Conservation (phyloP, 768 basidiomycete species). For the Termitomyces sp. region DNA sequence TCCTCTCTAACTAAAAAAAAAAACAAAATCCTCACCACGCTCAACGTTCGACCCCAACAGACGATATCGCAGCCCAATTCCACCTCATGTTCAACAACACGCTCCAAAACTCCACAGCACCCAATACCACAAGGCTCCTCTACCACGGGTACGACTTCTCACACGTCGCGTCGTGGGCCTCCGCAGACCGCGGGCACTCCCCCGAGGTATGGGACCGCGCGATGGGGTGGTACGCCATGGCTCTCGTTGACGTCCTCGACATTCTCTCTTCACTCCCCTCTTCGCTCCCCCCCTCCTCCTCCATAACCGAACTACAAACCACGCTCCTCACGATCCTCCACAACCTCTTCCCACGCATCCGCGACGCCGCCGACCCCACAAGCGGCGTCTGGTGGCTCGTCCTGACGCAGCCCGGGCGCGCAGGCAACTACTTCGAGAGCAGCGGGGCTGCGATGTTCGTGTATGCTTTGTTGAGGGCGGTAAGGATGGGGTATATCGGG, state of each 20-base stretch:
- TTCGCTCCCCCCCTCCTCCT: slow-evolving; percentile 25
- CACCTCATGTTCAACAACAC: slow-evolving; percentile 44
- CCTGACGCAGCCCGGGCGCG: slow-evolving; percentile 44
- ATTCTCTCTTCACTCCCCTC: slow-evolving; percentile 34
- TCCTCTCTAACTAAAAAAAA: not conserved
- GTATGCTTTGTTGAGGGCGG: slow-evolving; percentile 43
- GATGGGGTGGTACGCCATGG: slow-evolving; percentile 48
- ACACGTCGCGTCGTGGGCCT: slow-evolving; percentile 42
- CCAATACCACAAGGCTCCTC: slow-evolving; percentile 41
- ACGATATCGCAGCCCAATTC: slow-evolving; percentile 42
- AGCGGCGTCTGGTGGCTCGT: slow-evolving; percentile 52
- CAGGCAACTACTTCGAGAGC: slow-evolving; percentile 50
- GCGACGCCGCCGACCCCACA: slow-evolving; percentile 36
- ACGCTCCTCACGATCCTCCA: slow-evolving; percentile 33
- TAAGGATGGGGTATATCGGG: slow-evolving; percentile 38
- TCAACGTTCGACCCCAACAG: slow-evolving; percentile 17
- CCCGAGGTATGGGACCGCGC: slow-evolving; percentile 52
- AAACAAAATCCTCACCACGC: not conserved
- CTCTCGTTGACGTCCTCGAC: slow-evolving; percentile 45
- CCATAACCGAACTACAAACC: slow-evolving; percentile 5
- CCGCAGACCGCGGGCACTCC: slow-evolving; percentile 42
- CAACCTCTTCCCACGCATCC: slow-evolving; percentile 34
- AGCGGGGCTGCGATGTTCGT: slow-evolving; percentile 47
- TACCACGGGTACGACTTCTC: slow-evolving; percentile 52
- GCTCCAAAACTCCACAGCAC: slow-evolving; percentile 33